Percentiles rank a stretch among this genome's conserved stretches.
These are phyloP conservation scores for Fusarium sp. DNA, from an alignment of 2,329 filamentous ascomycete genomes.

Conservation along the genomic window DNA sequence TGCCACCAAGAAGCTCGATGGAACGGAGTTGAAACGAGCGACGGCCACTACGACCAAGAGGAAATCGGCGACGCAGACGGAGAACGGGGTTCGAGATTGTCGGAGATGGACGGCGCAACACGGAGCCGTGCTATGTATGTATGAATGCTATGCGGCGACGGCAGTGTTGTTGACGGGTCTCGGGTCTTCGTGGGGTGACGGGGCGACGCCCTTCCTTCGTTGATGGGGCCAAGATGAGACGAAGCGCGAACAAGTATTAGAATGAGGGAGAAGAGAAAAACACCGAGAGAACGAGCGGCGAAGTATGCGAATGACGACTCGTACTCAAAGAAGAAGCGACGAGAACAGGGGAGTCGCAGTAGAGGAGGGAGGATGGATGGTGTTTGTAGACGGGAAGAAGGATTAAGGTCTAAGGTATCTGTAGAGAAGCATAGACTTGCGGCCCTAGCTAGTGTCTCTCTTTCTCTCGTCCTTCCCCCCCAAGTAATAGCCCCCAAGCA, in stretches of 20 bases:
- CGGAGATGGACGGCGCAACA: slow-evolving; percentile 12
- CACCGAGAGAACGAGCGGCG: slow-evolving; percentile 15
- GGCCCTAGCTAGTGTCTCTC: slow-evolving; percentile 12
- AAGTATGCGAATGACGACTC: slow-evolving; percentile 16
- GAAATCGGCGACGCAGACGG: slow-evolving; percentile 3
- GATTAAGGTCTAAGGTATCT: slow-evolving; percentile 25
- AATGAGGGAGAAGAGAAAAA: background rate
- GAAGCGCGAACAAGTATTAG: background rate
- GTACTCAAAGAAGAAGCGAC: background rate
- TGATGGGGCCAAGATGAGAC: slow-evolving; percentile 2
- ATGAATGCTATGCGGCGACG: background rate
- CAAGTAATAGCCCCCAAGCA: slow-evolving; percentile 29
- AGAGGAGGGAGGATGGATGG: slow-evolving; percentile 18
- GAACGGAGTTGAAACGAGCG: slow-evolving; percentile 39
- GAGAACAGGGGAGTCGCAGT: background rate
- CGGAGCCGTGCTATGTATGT: slow-evolving; percentile 15
- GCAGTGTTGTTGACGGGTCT: slow-evolving; percentile 27
- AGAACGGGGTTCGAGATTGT: slow-evolving; percentile 14
- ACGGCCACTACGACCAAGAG: slow-evolving; percentile 16
- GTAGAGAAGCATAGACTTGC: slow-evolving; percentile 1
- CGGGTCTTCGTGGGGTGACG: slow-evolving; percentile 34
- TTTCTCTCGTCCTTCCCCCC: background rate
- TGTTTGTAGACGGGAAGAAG: slow-evolving; percentile 26
- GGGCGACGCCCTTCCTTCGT: slow-evolving; percentile 19
- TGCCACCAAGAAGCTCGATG: slow-evolving; percentile 33